Evolutionary conservation across 352 stramenopile species (phyloP).

Genomic region (Thraustochytrium striatum): DNA sequence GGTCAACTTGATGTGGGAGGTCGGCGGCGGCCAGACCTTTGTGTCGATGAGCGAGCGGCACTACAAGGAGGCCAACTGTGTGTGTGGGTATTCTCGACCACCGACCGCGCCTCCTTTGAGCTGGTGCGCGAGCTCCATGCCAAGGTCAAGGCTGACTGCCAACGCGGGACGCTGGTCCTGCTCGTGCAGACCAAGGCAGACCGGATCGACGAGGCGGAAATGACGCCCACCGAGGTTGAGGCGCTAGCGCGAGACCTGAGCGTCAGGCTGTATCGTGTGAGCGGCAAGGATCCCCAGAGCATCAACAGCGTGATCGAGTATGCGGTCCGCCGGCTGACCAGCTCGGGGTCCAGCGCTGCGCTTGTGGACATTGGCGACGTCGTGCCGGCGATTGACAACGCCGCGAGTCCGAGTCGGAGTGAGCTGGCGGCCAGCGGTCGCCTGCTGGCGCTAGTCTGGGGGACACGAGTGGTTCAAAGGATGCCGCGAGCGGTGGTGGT

Average conservation of each 20-base stretch:
- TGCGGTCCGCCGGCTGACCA: neutral
- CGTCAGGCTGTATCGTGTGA: conserved; percentile 11
- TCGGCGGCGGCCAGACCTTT: conserved; percentile 1
- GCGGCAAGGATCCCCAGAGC: neutral
- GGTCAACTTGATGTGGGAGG: conserved; percentile 43
- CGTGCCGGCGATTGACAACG: neutral
- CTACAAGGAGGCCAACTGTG: conserved; percentile 21
- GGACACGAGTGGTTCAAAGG: neutral
- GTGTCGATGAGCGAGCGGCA: neutral
- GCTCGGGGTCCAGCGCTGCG: neutral
- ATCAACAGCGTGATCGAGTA: conserved; percentile 12
- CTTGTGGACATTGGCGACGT: conserved; percentile 28
- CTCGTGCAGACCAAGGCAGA: conserved; percentile 34
- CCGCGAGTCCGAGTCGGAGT: neutral
- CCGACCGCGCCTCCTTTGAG: conserved; percentile 15
- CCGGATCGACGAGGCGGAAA: neutral
- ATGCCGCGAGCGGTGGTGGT: neutral
- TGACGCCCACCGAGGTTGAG: neutral
- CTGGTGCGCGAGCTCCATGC: neutral
- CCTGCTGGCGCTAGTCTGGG: neutral
- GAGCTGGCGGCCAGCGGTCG: neutral
- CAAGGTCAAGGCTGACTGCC: neutral
- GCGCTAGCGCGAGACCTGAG: conserved; percentile 18
- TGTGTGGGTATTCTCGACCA: conserved; percentile 8
- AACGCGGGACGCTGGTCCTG: neutral